A percentile compares a stretch with the other conserved stretches of the same genome.
Conservation (phyloP, 2,329 filamentous ascomycete species). For the Mollisia scopiformis region DNA sequence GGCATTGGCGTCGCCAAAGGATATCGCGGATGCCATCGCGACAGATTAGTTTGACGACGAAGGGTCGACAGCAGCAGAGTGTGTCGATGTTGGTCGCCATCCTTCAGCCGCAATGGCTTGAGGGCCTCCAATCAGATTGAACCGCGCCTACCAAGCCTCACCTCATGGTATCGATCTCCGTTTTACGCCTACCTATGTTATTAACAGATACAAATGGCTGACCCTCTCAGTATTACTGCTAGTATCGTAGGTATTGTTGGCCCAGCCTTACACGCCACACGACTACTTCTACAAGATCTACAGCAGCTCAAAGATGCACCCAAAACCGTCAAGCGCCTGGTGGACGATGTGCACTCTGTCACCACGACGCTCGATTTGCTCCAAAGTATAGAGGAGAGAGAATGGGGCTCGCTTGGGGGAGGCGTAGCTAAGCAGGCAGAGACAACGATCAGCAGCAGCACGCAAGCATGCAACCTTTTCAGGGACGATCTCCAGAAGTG, state of each 20-base stretch:
- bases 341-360: slow-evolving; percentile 35
- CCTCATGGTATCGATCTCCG: slow-evolving; percentile 2
- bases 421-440: slow-evolving; percentile 34
- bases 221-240: slow-evolving; percentile 37
- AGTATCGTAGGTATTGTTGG: slow-evolving; percentile 36
- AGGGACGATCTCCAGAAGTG: slow-evolving; percentile 35
- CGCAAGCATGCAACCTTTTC: slow-evolving; percentile 36
- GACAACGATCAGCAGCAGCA: slow-evolving; percentile 33
- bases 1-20: slow-evolving; percentile 23
- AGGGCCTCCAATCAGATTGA: slow-evolving; percentile 19
- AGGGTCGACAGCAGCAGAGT: slow-evolving; percentile 16
- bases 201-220: slow-evolving; percentile 21
- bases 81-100: slow-evolving; percentile 21
- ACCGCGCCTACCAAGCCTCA: slow-evolving; percentile 12
- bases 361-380: slow-evolving; percentile 35
- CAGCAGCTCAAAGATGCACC: slow-evolving; percentile 38
- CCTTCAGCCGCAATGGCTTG: slow-evolving; percentile 23
- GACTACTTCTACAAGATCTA: slow-evolving; percentile 38
- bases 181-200: slow-evolving; percentile 10
- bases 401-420: slow-evolving; percentile 38
- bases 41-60: slow-evolving; percentile 18
- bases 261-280: slow-evolving; percentile 36
- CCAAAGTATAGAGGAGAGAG: slow-evolving; percentile 33
- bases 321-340: slow-evolving; percentile 35
- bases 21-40: slow-evolving; percentile 24